Evolutionary conservation across 2,329 filamentous ascomycete species (phyloP).

Genomic region (Diaporthe amygdali): DNA sequence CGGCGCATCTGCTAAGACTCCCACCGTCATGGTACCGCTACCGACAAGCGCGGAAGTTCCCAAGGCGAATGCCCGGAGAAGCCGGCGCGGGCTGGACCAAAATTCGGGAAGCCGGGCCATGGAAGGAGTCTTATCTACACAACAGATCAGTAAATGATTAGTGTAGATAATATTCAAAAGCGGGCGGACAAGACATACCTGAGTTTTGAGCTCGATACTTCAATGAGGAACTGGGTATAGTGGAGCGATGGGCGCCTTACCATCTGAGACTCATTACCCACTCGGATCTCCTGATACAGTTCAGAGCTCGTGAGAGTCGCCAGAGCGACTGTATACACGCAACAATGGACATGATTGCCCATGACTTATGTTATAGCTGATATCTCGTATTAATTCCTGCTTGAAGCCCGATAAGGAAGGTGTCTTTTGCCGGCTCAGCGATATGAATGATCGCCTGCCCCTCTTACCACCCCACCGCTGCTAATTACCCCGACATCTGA

Average conservation of each 20-base stretch:
- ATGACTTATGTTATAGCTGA: background rate
- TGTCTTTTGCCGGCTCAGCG: conserved; percentile 7
- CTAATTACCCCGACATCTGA: conserved; percentile 9
- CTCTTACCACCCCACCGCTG: background rate
- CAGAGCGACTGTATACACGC: background rate
- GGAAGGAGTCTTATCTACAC: background rate
- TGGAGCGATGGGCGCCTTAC: background rate
- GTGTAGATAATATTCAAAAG: rapidly evolving
- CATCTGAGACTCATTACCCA: background rate
- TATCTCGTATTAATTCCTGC: background rate
- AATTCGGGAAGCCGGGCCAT: background rate
- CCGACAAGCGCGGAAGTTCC: background rate
- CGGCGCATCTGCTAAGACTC: conserved; percentile 3
- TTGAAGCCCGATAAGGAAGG: conserved; percentile 1
- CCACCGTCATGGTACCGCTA: background rate
- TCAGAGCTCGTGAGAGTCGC: background rate
- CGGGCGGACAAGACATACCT: background rate
- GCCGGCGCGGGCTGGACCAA: background rate
- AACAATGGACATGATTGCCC: background rate
- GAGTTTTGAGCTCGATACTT: background rate
- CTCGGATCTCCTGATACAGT: background rate
- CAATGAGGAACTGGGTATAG: background rate
- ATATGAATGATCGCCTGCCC: conserved; percentile 2
- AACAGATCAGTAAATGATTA: background rate
- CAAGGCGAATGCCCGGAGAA: background rate